Evolutionary conservation across 2,329 filamentous ascomycete species (phyloP), one percentile per base, ranked within the genome.

Genomic region (Monilinia fructicola): DNA sequence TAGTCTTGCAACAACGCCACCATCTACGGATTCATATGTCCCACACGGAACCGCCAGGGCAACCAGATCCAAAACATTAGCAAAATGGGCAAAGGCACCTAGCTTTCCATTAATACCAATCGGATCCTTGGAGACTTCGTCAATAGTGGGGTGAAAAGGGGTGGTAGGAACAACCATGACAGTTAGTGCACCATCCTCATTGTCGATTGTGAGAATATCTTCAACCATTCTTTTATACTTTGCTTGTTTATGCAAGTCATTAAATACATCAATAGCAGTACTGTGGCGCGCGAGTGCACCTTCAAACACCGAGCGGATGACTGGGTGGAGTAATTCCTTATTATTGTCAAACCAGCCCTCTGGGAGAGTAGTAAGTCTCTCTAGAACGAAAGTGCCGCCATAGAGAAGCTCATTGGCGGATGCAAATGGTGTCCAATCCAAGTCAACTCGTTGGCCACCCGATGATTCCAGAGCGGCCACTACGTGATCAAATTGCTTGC

Each of bases 31-130:
- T 40, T 16, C 55, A 52, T 74, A 76, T 1, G 65, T 70, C 28
- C 72, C 72, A 60, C 70, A 73, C 12, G 72, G 69, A 12, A 75
- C 40, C 52, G 77, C 77, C 46, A 83, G 69, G 10, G 77, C 81
- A 67, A 79, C 81, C 40, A 85, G 74, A 74, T 86, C 84, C 38
- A 86, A 74, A 26, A 86, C 81, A 71, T 86, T 86, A 3, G 78
- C 84, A 71, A 81, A 85, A 70, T 85, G 83, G 1, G 83, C 82
- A 71, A 84, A 85, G 50, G 76, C 48, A 12, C 82, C 81, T n/a
- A 83, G 69, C 26, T 77, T 76, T 35, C 78, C 79, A 68, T 85
- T 85, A 67, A 81, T 78, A 18, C 72, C 76, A 58, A 86, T 77
- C 0, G 83, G 83, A 71, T 85, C 82, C 18, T 75, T 76, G 14